Evolutionary conservation across 352 stramenopile species (phyloP).

Genomic region (Globisporangium abappressorium): DNA sequence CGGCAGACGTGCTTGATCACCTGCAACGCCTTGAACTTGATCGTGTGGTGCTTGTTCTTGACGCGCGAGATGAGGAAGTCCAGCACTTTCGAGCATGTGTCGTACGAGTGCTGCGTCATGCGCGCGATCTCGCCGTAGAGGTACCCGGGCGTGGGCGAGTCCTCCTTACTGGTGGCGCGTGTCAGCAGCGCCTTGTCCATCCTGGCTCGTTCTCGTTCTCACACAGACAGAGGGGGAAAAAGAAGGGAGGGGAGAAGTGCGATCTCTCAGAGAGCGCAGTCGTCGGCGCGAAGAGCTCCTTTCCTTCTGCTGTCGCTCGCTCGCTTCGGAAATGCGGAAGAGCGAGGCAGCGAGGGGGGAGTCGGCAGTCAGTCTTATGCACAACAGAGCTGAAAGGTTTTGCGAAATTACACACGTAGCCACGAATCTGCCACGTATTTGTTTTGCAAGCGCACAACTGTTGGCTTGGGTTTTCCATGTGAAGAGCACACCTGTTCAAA

Average conservation of each 20-base stretch:
- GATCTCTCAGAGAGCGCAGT: not conserved
- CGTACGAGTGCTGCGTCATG: conserved; percentile 91
- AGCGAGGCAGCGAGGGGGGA: conserved; percentile 5
- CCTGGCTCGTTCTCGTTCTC: conserved; percentile 10
- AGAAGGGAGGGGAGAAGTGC: no score
- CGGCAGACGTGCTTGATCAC: conserved; percentile 93
- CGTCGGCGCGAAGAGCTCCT: conserved; percentile 2
- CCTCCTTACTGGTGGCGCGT: conserved; percentile 92
- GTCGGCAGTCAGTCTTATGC: conserved; percentile 3
- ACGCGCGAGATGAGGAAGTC: conserved; percentile 91
- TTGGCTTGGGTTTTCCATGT: not conserved
- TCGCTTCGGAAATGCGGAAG: conserved; percentile 10
- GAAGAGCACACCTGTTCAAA: not conserved
- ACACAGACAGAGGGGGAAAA: not conserved
- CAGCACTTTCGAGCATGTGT: conserved; percentile 87
- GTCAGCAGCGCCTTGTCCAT: conserved; percentile 94
- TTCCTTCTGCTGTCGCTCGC: conserved; percentile 2
- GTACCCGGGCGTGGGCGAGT: conserved; percentile 94
- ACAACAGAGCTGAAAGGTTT: not conserved
- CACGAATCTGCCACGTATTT: not conserved
- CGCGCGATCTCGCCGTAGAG: conserved; percentile 95
- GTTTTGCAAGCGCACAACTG: not conserved
- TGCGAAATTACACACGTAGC: not conserved
- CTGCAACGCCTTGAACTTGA: conserved; percentile 94
- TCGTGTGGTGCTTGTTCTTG: conserved; percentile 94